Evolutionary conservation across 2,329 filamentous ascomycete genomes (phyloP), one percentile per base, ranked within the genome.

Genomic region (Fusarium devonianum): DNA sequence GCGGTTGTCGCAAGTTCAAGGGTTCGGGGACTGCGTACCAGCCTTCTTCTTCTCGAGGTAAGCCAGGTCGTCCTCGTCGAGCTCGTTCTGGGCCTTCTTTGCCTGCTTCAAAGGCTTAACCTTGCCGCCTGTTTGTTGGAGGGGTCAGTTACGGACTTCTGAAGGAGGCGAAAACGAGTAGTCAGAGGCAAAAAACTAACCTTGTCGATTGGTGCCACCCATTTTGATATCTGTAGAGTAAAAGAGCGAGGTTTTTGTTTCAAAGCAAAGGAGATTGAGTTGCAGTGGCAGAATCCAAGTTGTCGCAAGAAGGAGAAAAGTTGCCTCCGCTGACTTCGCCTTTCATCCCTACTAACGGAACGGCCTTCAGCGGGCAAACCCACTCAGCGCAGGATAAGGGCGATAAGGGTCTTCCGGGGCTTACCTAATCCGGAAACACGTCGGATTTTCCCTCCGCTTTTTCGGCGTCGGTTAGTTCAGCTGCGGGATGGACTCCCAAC

Each of bases 61-160:
- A 5, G 90, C 91, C 70, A 87, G 74, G 60, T 96, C 92, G 33
- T 96, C 91, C 0, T 96, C 92, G 70, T 96, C 92, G 49, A 92
- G 74, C 2, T 96, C 92, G 74, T 87, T 88, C 70, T 81, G 79
- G 43, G 83, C 81, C 83, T 93, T 95, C 86, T 96, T 97, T 54
- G 90, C 80, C 63, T 88, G 83, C 87, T 96, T 97, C 75, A 91
- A 79, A 64, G 89, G 89, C 83, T 92, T 91, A 64, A 78, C 84
- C 81, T 92, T 92, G 80, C 89, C 89, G 72, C 88, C 89, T 92
- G 33, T 50, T 90, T 51, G 36, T 56, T 44, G 45, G 63, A 61
- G 56, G 60, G 60, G 63, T 65, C 51, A 65, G 46, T 48, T 48
- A 22, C 32, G 10, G 28, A 2, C 2, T 39, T 39, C 25, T 22